Evolutionary conservation across 2,329 filamentous ascomycete genomes (phyloP).

Genomic region (Hypoxylon rubiginosum): DNA sequence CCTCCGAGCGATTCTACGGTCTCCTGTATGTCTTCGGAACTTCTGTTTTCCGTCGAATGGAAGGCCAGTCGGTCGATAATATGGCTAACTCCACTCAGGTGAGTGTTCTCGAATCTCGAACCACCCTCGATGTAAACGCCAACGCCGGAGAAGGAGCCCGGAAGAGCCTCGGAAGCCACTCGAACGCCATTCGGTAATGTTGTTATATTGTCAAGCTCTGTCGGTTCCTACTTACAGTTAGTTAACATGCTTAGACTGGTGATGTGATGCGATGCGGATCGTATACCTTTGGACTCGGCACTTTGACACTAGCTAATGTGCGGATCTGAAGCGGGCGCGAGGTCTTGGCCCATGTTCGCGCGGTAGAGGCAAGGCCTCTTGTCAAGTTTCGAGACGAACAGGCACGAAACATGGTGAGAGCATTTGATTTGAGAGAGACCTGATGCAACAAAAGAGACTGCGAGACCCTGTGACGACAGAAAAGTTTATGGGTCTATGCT

Average conservation of each 20-base stretch:
- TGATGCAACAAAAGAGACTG: constrained; percentile 20
- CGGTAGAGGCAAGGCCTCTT: constrained; percentile 44
- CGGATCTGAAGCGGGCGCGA: constrained; percentile 38
- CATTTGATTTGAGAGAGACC: constrained; percentile 27
- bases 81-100: constrained; percentile 90
- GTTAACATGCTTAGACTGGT: constrained; percentile 14
- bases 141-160: constrained; percentile 93
- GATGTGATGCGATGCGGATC: not conserved
- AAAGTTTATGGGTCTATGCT: constrained; percentile 26
- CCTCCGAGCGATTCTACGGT: constrained; percentile 89
- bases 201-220: constrained; percentile 88
- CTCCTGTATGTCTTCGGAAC: constrained; percentile 88
- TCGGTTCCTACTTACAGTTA: constrained; percentile 75
- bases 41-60: constrained; percentile 82
- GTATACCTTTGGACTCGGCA: constrained; percentile 46
- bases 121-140: constrained; percentile 97
- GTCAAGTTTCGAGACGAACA: constrained; percentile 41
- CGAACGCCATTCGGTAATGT: constrained; percentile 92
- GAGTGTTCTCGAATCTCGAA: constrained; percentile 90
- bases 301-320: constrained; percentile 44
- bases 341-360: constrained; percentile 32
- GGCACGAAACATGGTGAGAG: constrained; percentile 48
- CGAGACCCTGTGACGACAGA: constrained; percentile 45
- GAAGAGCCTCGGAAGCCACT: constrained; percentile 93
- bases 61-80: constrained; percentile 97